Conservation (phyloP, 805 yeast genomes). For the Candida pseudofarinosa region DNA sequence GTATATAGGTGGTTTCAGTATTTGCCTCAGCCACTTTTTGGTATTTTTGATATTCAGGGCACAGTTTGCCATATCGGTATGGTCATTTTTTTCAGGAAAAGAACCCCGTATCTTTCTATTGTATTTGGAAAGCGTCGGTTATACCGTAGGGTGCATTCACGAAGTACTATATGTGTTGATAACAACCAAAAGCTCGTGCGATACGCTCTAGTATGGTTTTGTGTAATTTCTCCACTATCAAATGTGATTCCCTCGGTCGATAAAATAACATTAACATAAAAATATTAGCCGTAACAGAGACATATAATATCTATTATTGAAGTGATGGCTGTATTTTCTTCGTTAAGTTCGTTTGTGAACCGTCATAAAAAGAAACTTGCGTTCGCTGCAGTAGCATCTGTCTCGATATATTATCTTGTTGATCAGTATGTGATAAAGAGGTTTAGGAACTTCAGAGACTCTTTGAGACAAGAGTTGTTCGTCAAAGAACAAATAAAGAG, state of each 20-base stretch:
- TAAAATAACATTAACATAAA: background rate
- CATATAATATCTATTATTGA: background rate
- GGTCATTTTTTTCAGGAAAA: no score
- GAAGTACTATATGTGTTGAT: no score
- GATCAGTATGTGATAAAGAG: slow-evolving; percentile 36
- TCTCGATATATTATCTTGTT: slow-evolving; percentile 34
- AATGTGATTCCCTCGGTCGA: slow-evolving; percentile 1
- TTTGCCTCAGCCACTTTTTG: no score
- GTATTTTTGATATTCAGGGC: no score
- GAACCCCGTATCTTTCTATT: no score
- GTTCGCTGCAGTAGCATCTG: slow-evolving; percentile 28
- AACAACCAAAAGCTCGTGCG: no score
- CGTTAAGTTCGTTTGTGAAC: slow-evolving; percentile 36
- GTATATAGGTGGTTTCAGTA: no score
- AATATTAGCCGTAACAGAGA: no score
- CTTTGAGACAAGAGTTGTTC: slow-evolving; percentile 36
- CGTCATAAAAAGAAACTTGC: slow-evolving; percentile 37
- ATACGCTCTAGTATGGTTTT: background rate
- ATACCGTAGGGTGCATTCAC: no score
- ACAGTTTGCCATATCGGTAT: no score
- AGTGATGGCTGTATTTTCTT: slow-evolving; percentile 38
- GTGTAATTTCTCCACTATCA: slow-evolving; percentile 5
- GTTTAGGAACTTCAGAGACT: slow-evolving; percentile 36
- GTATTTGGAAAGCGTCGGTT: no score
- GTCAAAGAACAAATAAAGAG: slow-evolving; percentile 58